A percentile compares a stretch with the other conserved stretches of the same genome.
Evolutionary conservation across 23 red algal genomes (phyloP).

Genomic region (Gracilariopsis chorda): DNA sequence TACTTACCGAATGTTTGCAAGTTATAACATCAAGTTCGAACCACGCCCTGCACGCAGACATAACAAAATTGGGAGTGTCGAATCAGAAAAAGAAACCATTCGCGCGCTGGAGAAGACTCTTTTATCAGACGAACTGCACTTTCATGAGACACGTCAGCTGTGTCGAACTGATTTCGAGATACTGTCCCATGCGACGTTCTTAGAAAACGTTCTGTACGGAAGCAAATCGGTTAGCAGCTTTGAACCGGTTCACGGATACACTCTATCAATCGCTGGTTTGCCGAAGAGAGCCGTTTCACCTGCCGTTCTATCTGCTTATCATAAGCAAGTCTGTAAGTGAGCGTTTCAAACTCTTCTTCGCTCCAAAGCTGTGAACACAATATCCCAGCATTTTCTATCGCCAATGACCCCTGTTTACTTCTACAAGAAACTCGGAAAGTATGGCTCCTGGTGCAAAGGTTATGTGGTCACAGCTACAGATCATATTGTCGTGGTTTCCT

Average conservation of each 20-base stretch:
- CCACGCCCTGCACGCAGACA: neutral
- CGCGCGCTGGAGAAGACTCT: too few relatives aligned
- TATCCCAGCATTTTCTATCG: neutral
- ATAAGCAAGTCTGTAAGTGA: neutral
- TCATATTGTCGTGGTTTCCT: too few relatives aligned
- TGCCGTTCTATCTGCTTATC: neutral
- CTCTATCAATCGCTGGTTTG: neutral
- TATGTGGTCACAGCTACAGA: too few relatives aligned
- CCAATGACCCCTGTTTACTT: neutral
- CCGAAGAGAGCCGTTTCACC: too few relatives aligned
- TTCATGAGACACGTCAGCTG: too few relatives aligned
- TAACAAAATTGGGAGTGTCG: too few relatives aligned
- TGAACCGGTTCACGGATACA: neutral
- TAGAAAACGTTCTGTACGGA: neutral
- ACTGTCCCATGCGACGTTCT: neutral
- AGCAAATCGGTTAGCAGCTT: constrained; percentile 26
- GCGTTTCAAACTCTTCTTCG: neutral
- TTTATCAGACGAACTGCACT: too few relatives aligned
- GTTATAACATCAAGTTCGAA: too few relatives aligned
- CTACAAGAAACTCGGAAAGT: neutral
- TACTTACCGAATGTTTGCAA: neutral
- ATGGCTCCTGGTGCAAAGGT: neutral
- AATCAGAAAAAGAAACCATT: too few relatives aligned
- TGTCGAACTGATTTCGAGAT: too few relatives aligned
- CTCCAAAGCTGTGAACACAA: neutral